phyloP scores from a whole-genome alignment of 805 yeast genomes.

The Maudiozyma bulderi region DNA sequence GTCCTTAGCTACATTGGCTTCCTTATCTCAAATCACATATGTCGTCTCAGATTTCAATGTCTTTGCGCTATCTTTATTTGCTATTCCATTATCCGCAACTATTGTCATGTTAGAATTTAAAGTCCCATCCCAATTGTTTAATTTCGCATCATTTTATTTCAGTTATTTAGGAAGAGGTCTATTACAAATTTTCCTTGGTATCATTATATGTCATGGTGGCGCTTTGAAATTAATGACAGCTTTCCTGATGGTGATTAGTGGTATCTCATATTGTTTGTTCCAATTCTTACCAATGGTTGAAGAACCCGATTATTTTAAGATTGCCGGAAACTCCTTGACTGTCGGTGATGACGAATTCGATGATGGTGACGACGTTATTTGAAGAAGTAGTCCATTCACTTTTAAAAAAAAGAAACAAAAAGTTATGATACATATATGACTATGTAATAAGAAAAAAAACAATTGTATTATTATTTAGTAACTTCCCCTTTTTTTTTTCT shows the following conservation, averaged over 20 bases:
- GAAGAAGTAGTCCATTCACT: neutral
- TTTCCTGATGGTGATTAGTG: conserved; percentile 47
- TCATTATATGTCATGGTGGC: conserved; percentile 49
- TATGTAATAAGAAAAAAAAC: neutral
- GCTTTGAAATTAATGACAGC: conserved; percentile 50
- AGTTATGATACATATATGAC: neutral
- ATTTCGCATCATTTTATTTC: conserved; percentile 58
- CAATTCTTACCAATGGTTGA: conserved; percentile 68
- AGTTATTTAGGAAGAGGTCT: conserved; percentile 52
- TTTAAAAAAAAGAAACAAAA: too few relatives aligned
- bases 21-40: conserved; percentile 17
- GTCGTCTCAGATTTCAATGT: conserved; percentile 20
- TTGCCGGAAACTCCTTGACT: conserved; percentile 34
- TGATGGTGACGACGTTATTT: conserved; percentile 11
- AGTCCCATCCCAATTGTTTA: conserved; percentile 48
- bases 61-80: conserved; percentile 51
- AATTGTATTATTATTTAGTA: neutral
- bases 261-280: conserved; percentile 48
- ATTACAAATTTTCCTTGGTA: conserved; percentile 29
- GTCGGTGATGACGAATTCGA: conserved; percentile 31
- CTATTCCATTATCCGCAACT: conserved; percentile 44
- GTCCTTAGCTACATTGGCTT: conserved; percentile 35
- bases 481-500: neutral
- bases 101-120: conserved; percentile 38
- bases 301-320: conserved; percentile 75